Percentiles rank a stretch among this genome's conserved stretches.
Evolutionary conservation across 805 yeast species (phyloP).

Genomic region (Kazachstania bromeliacearum): DNA sequence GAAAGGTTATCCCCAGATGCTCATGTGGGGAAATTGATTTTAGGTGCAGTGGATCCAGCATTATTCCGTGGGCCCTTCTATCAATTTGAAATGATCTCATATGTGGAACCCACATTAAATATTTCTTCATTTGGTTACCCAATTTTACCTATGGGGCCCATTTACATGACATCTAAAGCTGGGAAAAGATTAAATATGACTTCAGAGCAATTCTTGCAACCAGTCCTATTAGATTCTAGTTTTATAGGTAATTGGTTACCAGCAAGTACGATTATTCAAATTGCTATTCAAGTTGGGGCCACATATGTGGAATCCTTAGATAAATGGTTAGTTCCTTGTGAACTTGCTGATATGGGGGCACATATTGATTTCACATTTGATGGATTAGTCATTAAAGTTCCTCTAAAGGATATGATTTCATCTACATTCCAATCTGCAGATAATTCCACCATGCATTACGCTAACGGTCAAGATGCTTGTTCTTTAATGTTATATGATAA

Average conservation of each 20-base stretch:
- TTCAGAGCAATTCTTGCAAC: slow-evolving; percentile 32
- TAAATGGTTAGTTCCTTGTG: slow-evolving; percentile 58
- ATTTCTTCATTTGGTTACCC: slow-evolving; percentile 31
- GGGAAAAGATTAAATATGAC: slow-evolving; percentile 33
- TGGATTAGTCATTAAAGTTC: slow-evolving; percentile 39
- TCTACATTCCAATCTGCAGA: slow-evolving; percentile 27
- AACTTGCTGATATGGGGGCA: slow-evolving; percentile 40
- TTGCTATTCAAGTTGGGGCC: slow-evolving; percentile 66
- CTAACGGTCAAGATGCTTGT: slow-evolving; percentile 52
- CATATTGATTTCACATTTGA: slow-evolving; percentile 45
- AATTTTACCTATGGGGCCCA: slow-evolving; percentile 38
- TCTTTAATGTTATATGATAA: slow-evolving; percentile 43
- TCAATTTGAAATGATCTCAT: slow-evolving; percentile 42
- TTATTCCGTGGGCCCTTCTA: slow-evolving; percentile 40
- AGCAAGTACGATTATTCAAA: slow-evolving; percentile 41
- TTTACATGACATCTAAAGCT: slow-evolving; percentile 36
- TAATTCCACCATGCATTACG: slow-evolving; percentile 36
- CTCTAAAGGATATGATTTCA: slow-evolving; percentile 39
- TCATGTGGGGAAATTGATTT: slow-evolving; percentile 32
- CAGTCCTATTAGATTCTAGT: slow-evolving; percentile 54
- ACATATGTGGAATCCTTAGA: slow-evolving; percentile 39
- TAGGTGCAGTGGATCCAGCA: slow-evolving; percentile 50
- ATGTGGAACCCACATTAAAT: slow-evolving; percentile 15
- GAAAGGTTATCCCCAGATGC: slow-evolving; percentile 3
- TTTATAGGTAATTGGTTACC: slow-evolving; percentile 45